Base-by-base conservation (phyloP, 768 basidiomycete species). In the Mycena belliarum region DNA sequence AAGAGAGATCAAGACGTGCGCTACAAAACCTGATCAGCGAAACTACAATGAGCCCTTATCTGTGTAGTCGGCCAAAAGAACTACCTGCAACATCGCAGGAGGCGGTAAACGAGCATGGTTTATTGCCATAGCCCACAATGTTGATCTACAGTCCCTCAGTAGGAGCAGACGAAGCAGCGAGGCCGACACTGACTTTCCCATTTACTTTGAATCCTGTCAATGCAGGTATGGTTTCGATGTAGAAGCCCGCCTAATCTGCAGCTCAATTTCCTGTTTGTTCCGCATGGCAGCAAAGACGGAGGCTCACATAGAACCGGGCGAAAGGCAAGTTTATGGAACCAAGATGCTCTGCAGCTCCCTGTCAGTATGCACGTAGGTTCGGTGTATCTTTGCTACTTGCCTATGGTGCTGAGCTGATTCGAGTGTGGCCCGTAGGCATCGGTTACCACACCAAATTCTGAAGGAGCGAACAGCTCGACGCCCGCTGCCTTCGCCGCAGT, bases 401-500 rank as follows among this genome's bases (percentile, higher is more conserved):
- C 66, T 44, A 44, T 68, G 61, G 49, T 74, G 69, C 59, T 61
- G 32, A 8, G 21, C 50, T 35, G 68, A 28, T 24, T 65, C 54
- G 10, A 68, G 69, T 1, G 66, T 61, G 42, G 63, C 66, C 25
- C 66, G 56, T 3, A 10, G 28, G 41, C 73, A 21, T 74, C 70
- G 2, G 71, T 73, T 12, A 71, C 71, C 57, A 76, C 65, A 16
- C 75, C 71, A 10, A 65, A 75, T 55, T 75, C 74, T 9, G 72
- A 73, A 14, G 73, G 72, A 14, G 71, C 73, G 37, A 75, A 74
- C 26, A 75, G 32, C 52, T 67, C 66, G 24, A 73, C 71, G 6
- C 66, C 69, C 1, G 72, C 73, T 38, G 63, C 68, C 56, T 69
- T 69, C 45, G 73, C 72, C 9, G 71, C 68, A 1, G 68, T 68